Conservation (phyloP, 2,329 filamentous ascomycete species). For the Pleoardoris graminearum region DNA sequence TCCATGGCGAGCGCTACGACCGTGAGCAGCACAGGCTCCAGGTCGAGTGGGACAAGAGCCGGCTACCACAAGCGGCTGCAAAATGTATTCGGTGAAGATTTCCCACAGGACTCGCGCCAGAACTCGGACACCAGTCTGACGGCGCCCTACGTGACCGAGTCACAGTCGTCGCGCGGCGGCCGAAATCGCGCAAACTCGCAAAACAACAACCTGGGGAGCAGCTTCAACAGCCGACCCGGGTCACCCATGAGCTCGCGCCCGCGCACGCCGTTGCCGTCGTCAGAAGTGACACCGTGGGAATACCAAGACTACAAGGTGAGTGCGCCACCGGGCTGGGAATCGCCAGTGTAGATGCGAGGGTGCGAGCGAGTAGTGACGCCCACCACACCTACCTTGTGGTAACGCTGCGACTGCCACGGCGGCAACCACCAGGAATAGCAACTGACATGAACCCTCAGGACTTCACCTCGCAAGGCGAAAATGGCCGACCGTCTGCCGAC, state of each 20-base stretch:
- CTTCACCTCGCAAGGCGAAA: conserved; percentile 36
- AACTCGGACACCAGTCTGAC: conserved; percentile 72
- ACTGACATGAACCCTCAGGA: conserved; percentile 29
- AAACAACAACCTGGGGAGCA: conserved; percentile 61
- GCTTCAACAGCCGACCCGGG: conserved; percentile 57
- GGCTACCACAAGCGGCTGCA: conserved; percentile 78
- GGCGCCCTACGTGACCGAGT: conserved; percentile 53
- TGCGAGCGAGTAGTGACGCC: neutral
- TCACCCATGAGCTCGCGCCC: conserved; percentile 79
- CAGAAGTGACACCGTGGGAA: conserved; percentile 95
- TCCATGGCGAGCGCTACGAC: conserved; percentile 88
- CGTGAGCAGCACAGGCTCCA: conserved; percentile 82
- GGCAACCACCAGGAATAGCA: conserved; percentile 5
- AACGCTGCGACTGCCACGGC: conserved; percentile 24
- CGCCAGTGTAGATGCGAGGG: neutral
- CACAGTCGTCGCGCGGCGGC: conserved; percentile 66
- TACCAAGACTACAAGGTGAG: conserved; percentile 83
- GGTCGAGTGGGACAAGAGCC: conserved; percentile 67
- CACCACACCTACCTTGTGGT: neutral
- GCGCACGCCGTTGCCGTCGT: conserved; percentile 81
- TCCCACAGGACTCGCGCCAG: conserved; percentile 64
- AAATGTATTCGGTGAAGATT: conserved; percentile 91
- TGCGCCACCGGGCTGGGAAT: conserved; percentile 3
- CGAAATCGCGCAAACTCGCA: conserved; percentile 84
- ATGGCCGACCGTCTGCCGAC: conserved; percentile 41